A percentile compares a stretch with the other conserved stretches of the same genome.
phyloP scores from a whole-genome alignment of 768 basidiomycete species.

The Austroboletus festivus region DNA sequence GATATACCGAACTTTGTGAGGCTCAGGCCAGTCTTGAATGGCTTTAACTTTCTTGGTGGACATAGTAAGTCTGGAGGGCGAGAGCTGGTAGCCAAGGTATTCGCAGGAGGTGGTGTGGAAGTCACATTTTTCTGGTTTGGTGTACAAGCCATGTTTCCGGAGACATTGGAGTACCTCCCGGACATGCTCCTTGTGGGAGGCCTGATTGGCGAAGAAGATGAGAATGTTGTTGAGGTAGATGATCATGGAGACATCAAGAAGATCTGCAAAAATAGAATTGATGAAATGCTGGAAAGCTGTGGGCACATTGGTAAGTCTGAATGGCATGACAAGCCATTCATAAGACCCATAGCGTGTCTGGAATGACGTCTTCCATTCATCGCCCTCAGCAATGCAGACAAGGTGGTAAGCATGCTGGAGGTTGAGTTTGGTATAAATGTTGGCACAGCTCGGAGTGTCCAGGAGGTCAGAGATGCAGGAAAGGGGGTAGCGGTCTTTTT shows the following conservation, averaged over 20 bases:
- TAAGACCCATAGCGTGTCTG: not conserved
- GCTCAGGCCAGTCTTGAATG: too few species aligned
- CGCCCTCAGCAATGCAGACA: too few species aligned
- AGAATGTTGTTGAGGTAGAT: slow-evolving; percentile 45
- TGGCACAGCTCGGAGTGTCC: too few species aligned
- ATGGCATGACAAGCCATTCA: not conserved
- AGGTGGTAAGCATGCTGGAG: too few species aligned
- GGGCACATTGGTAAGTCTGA: not conserved
- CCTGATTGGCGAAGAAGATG: slow-evolving; percentile 29
- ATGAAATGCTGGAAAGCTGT: slow-evolving; percentile 20
- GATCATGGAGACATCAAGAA: slow-evolving; percentile 33
- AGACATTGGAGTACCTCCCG: not conserved
- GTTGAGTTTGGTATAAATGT: too few species aligned
- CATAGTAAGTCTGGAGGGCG: not conserved
- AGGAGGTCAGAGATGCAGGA: too few species aligned
- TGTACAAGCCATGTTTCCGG: not conserved
- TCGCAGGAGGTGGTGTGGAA: not conserved
- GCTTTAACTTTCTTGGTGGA: not conserved
- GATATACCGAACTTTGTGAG: not conserved
- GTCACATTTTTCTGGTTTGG: not conserved
- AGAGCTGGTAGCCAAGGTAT: not conserved
- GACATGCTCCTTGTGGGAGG: not conserved
- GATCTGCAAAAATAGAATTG: slow-evolving; percentile 4
- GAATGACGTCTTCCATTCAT: not conserved
- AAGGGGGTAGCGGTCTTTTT: slow-evolving; percentile 24